Percentiles rank a stretch among this genome's conserved stretches.
Evolutionary conservation across 148 eudicot genomes (phyloP).

Genomic region (Vaccinium vitisidaea): DNA sequence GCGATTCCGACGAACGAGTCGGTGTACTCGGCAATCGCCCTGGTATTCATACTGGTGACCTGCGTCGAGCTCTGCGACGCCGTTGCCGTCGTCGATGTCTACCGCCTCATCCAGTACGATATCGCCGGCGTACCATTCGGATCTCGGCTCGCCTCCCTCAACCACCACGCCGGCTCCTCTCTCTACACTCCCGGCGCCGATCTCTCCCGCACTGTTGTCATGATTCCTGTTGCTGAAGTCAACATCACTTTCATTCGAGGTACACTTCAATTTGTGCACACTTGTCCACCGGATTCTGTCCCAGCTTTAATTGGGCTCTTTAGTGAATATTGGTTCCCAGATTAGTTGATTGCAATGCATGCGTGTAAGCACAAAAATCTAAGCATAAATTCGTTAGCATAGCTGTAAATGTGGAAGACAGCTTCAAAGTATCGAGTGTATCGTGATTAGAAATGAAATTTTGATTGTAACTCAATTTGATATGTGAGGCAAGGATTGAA

Average conservation of each 20-base stretch:
- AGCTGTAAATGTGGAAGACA: too few relatives aligned
- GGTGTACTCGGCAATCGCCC: constrained; percentile 43
- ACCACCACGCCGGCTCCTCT: constrained; percentile 91
- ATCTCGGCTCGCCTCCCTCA: constrained; percentile 75
- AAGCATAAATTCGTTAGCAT: too few relatives aligned
- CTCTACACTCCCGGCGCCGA: constrained; percentile 47
- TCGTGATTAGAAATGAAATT: too few relatives aligned
- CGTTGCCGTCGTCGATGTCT: constrained; percentile 90
- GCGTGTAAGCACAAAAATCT: too few relatives aligned
- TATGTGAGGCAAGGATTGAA: neutral
- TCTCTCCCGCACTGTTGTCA: constrained; percentile 80
- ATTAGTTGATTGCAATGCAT: too few relatives aligned
- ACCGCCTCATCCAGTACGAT: constrained; percentile 96
- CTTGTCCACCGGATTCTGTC: too few relatives aligned
- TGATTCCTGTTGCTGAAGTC: constrained; percentile 76
- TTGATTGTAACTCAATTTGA: too few relatives aligned
- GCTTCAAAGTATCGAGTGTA: too few relatives aligned
- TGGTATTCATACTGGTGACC: constrained; percentile 55
- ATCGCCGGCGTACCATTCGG: constrained; percentile 85
- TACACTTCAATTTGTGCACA: constrained; percentile 8
- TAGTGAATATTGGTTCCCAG: too few relatives aligned
- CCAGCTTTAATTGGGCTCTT: too few relatives aligned
- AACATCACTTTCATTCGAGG: constrained; percentile 63
- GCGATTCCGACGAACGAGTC: constrained; percentile 43
- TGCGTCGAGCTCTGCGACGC: constrained; percentile 91